phyloP scores from a whole-genome alignment of 2,329 filamentous ascomycete genomes.

The Ilyonectria robusta region DNA sequence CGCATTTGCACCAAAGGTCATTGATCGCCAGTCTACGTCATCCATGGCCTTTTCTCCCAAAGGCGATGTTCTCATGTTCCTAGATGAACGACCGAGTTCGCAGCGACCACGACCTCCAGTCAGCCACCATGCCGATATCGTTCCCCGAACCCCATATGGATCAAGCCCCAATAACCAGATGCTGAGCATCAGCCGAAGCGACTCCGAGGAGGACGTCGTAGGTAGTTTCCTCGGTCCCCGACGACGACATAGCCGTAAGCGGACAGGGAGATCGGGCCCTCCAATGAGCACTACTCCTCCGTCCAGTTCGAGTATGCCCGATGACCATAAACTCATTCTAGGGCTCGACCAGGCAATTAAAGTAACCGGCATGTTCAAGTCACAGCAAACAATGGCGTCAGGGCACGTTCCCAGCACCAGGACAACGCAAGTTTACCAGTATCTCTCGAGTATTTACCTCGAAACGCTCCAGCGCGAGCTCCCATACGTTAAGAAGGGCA shows the following conservation, averaged over 20 bases:
- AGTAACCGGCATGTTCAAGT: conserved; percentile 69
- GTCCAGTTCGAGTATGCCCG: conserved; percentile 51
- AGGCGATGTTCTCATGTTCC: conserved; percentile 73
- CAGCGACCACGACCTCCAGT: conserved; percentile 59
- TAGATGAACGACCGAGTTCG: conserved; percentile 69
- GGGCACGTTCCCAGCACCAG: conserved; percentile 68
- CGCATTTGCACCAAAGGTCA: conserved; percentile 71
- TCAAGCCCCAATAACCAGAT: conserved; percentile 65
- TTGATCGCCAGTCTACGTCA: conserved; percentile 74
- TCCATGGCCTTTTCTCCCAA: conserved; percentile 72
- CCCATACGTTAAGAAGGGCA: conserved; percentile 56
- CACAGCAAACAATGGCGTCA: conserved; percentile 75
- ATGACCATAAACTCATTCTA: conserved; percentile 60
- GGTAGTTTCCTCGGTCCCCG: conserved; percentile 70
- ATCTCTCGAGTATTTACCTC: conserved; percentile 70
- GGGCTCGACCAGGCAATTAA: conserved; percentile 71
- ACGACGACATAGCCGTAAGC: conserved; percentile 56
- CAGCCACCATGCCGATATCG: conserved; percentile 51
- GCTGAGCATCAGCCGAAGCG: conserved; percentile 71
- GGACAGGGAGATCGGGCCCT: conserved; percentile 61
- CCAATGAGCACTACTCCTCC: conserved; percentile 70
- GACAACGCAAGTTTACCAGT: conserved; percentile 67
- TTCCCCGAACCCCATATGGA: conserved; percentile 60
- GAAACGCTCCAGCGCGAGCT: conserved; percentile 66
- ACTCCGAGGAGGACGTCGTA: conserved; percentile 76